Evolutionary conservation across 2,329 filamentous ascomycete species (phyloP), one percentile per base, ranked within the genome.

Genomic region (Epicoccum sorghinum): DNA sequence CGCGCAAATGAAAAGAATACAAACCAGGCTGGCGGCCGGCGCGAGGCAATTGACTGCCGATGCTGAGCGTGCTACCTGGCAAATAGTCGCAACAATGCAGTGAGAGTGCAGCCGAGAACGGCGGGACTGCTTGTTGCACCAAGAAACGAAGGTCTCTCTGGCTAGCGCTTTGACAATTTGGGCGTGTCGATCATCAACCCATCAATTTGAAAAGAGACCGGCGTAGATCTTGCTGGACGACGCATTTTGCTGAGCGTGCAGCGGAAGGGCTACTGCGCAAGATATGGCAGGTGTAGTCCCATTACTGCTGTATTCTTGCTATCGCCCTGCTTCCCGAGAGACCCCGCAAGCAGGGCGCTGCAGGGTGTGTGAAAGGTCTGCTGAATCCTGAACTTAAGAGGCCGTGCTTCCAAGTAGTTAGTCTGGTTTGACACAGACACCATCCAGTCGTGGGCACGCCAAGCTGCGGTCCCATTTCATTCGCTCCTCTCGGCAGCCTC

Each of bases 1-100:
- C 32, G 43, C 37, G 57, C 61, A 72, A 70, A 72, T 73, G 69
- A 72, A 69, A 71, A 69, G 55, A 60, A 59, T 47, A 58, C 44
- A 60, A 47, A 55, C 62, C 64, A 61, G 65, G 54, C 52, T 50
- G 58, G 61, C 24, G 36, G 44, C 59, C 54, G 59, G 38, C 24
- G 59, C 25, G 23, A 40, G 46, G 44, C 44, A 38, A 58, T 49
- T 54, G 45, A 45, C 33, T 40, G 42, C 23, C 13, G 13, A 29
- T 48, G 51, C 57, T 65, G 58, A 29, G 27, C 9, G 9, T 33
- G 18, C 18, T 18, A 3, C 18, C 18, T 18, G 18, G 18, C 18
- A 18, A 18, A 18, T 18, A 18, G 18, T 18, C 18, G 18, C 18
- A 18, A 18, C 18, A 18, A 18, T 18, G 18, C 10, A 40, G 24